Conservation (phyloP, 305 asterid genomes). For the Nicotiana rustica region DNA sequence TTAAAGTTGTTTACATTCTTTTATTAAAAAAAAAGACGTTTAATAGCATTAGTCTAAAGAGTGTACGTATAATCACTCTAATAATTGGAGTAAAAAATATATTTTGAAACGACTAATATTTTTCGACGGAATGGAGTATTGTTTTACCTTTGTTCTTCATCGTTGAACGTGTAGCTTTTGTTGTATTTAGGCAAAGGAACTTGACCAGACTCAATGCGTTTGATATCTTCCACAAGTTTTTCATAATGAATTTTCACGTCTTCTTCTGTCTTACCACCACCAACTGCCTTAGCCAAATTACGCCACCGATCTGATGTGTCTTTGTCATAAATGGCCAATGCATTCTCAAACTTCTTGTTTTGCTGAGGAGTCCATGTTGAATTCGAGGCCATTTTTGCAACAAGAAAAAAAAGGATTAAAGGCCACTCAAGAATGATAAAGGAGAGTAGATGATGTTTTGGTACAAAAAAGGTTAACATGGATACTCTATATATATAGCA, state of each 20-base stretch:
- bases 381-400: conserved; percentile 50
- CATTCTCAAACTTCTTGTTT: conserved; percentile 70
- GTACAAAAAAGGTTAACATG: conserved; percentile 27
- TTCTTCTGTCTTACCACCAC: conserved; percentile 30
- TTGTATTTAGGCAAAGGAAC: conserved; percentile 57
- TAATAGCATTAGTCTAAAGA: too few species aligned
- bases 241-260: conserved; percentile 47
- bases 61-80: too few species aligned
- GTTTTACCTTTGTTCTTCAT: neutral
- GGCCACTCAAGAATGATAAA: neutral
- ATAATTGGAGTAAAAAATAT: too few species aligned
- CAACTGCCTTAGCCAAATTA: conserved; percentile 42
- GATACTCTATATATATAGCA: conserved; percentile 35
- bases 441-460: neutral
- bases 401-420: neutral
- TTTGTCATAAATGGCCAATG: conserved; percentile 55
- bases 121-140: neutral
- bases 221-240: conserved; percentile 42
- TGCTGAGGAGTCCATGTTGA: conserved; percentile 60
- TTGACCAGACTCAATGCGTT: conserved; percentile 9
- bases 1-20: too few species aligned
- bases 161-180: neutral
- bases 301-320: conserved; percentile 66
- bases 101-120: too few species aligned
- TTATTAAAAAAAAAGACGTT: too few species aligned